Conservation (phyloP, 805 yeast species). For the Wickerhamomyces bovis region DNA sequence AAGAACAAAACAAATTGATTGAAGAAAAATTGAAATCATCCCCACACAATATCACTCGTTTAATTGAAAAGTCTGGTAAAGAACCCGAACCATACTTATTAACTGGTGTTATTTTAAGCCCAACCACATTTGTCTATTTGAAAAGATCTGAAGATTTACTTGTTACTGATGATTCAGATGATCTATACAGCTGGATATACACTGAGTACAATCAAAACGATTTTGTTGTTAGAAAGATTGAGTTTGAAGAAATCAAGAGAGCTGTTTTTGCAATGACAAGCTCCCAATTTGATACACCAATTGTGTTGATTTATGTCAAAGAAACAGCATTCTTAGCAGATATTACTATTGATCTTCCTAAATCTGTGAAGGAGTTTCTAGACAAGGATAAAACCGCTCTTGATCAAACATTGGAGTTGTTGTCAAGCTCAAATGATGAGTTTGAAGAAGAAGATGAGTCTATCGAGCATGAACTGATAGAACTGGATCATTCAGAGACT, state of each 20-base stretch:
- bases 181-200: slow-evolving; percentile 24
- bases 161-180: slow-evolving; percentile 4
- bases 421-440: slow-evolving; percentile 14
- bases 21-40: slow-evolving; percentile 15
- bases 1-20: slow-evolving; percentile 6
- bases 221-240: slow-evolving; percentile 15
- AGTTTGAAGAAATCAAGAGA: slow-evolving; percentile 24
- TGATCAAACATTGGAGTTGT: slow-evolving; percentile 14
- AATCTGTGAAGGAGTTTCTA: slow-evolving; percentile 25
- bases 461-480: not conserved
- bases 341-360: slow-evolving; percentile 14
- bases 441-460: not conserved
- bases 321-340: slow-evolving; percentile 19
- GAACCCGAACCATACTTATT: slow-evolving; percentile 33
- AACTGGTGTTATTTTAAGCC: slow-evolving; percentile 30
- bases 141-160: slow-evolving; percentile 8
- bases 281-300: slow-evolving; percentile 22
- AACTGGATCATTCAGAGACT: not conserved
- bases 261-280: slow-evolving; percentile 17
- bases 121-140: slow-evolving; percentile 27
- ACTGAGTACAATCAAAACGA: slow-evolving; percentile 26
- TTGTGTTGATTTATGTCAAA: slow-evolving; percentile 30
- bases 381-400: slow-evolving; percentile 24
- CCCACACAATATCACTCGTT: slow-evolving; percentile 22
- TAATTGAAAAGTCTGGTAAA: slow-evolving; percentile 19